Conservation (phyloP, 1,284 basidiomycete genomes). For the Neolentinus lepideus region DNA sequence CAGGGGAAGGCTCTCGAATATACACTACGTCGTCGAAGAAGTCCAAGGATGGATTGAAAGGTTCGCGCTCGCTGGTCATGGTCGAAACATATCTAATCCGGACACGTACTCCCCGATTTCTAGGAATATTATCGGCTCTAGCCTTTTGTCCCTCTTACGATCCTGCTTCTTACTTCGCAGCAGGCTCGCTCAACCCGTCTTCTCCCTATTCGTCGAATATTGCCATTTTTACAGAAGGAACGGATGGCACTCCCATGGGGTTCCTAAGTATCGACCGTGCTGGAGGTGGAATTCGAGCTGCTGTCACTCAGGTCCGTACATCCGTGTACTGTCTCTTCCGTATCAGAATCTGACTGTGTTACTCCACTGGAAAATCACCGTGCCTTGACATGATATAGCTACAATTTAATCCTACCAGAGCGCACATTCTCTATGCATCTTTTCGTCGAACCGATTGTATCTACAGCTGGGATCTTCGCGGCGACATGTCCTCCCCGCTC, state of each 20-base stretch:
- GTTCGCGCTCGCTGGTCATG: too few relatives aligned
- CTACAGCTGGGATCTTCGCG: slow-evolving; percentile 76
- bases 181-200: slow-evolving; percentile 52
- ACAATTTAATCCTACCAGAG: slow-evolving; percentile 68
- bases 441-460: slow-evolving; percentile 64
- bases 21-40: slow-evolving; percentile 73
- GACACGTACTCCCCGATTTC: neutral
- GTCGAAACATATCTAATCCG: too few relatives aligned
- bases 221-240: slow-evolving; percentile 65
- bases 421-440: slow-evolving; percentile 71
- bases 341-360: neutral
- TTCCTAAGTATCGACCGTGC: slow-evolving; percentile 40
- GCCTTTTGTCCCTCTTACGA: slow-evolving; percentile 64
- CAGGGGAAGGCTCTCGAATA: slow-evolving; percentile 69
- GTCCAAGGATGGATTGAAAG: slow-evolving; percentile 81
- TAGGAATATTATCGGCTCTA: slow-evolving; percentile 81
- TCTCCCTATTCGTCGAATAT: slow-evolving; percentile 54
- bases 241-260: slow-evolving; percentile 45
- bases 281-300: slow-evolving; percentile 40
- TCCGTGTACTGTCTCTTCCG: neutral
- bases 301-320: slow-evolving; percentile 64
- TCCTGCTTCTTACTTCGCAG: slow-evolving; percentile 65
- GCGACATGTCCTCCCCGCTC: slow-evolving; percentile 44
- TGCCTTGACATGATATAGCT: slow-evolving; percentile 38
- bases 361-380: neutral